phyloP scores from a whole-genome alignment of 2,329 filamentous ascomycete genomes.

The Incumbomyces delicatus region DNA sequence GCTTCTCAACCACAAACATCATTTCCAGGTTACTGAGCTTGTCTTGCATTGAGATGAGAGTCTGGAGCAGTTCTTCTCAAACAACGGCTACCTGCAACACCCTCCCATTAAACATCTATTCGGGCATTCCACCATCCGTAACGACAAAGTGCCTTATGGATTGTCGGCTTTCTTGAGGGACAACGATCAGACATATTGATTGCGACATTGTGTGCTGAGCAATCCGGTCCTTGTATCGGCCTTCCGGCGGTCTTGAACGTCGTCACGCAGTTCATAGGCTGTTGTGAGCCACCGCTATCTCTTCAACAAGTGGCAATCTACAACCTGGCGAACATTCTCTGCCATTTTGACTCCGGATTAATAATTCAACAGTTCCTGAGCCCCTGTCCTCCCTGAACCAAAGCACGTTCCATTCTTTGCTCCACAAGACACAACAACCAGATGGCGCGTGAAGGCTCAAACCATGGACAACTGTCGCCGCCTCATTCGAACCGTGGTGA shows the following conservation, averaged over 20 bases:
- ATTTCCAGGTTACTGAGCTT: background rate
- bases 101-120: constrained; percentile 1
- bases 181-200: constrained; percentile 2
- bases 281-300: background rate
- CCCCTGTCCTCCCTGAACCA: background rate
- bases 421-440: background rate
- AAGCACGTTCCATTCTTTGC: background rate
- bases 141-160: constrained; percentile 10
- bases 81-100: constrained; percentile 16
- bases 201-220: constrained; percentile 2
- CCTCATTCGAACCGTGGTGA: constrained; percentile 18
- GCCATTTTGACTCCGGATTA: background rate
- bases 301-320: background rate
- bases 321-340: too few species aligned
- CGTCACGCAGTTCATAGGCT: background rate
- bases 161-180: constrained; percentile 4
- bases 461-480: constrained; percentile 12
- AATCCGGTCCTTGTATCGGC: too few species aligned
- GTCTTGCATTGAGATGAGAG: background rate
- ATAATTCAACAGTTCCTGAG: background rate
- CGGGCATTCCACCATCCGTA: constrained; percentile 8
- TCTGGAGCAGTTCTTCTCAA: background rate
- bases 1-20: background rate
- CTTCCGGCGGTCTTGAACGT: background rate
- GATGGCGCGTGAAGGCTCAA: constrained; percentile 1